phyloP scores from a whole-genome alignment of 1,284 basidiomycete genomes.

The Marasmius tenuissimus region DNA sequence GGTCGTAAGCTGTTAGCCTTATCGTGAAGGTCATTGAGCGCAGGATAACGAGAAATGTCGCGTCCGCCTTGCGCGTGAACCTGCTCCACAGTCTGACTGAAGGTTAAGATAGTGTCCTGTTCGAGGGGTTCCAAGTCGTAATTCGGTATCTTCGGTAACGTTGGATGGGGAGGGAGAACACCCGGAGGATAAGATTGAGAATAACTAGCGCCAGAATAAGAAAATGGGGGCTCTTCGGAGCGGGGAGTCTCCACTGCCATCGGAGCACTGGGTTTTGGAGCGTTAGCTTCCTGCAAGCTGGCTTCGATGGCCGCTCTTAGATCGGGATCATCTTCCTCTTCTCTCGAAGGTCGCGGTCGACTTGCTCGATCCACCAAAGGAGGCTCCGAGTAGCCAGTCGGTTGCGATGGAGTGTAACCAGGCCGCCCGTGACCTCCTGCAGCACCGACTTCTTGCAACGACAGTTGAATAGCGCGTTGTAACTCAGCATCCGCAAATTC shows the following conservation, averaged over 20 bases:
- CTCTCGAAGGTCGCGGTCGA: slow-evolving; percentile 42
- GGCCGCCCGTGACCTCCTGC: slow-evolving; percentile 47
- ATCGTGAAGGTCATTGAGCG: slow-evolving; percentile 81
- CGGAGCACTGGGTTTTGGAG: slow-evolving; percentile 79
- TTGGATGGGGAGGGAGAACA: slow-evolving; percentile 40
- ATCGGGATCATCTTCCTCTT: slow-evolving; percentile 92
- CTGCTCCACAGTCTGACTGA: slow-evolving; percentile 87
- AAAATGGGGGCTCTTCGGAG: slow-evolving; percentile 38
- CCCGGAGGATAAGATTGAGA: slow-evolving; percentile 46
- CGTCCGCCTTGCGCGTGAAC: slow-evolving; percentile 76
- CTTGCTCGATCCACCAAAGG: slow-evolving; percentile 62
- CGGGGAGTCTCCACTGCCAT: slow-evolving; percentile 54
- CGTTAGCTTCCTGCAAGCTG: slow-evolving; percentile 82
- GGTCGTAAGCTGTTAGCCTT: slow-evolving; percentile 82
- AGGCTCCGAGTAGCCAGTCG: slow-evolving; percentile 68
- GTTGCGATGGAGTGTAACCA: slow-evolving; percentile 70
- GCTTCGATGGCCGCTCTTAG: slow-evolving; percentile 95
- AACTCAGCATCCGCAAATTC: slow-evolving; percentile 87
- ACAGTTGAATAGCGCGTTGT: slow-evolving; percentile 91
- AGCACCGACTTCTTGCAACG: slow-evolving; percentile 76
- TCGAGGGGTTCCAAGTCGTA: slow-evolving; percentile 83
- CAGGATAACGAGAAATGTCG: slow-evolving; percentile 79
- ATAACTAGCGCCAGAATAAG: slow-evolving; percentile 35
- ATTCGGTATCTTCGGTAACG: slow-evolving; percentile 56
- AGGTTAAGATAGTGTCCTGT: slow-evolving; percentile 83